Percentiles rank a stretch among this genome's conserved stretches.
Evolutionary conservation across 768 basidiomycete genomes (phyloP).

Genomic region (Lactarius vividus): DNA sequence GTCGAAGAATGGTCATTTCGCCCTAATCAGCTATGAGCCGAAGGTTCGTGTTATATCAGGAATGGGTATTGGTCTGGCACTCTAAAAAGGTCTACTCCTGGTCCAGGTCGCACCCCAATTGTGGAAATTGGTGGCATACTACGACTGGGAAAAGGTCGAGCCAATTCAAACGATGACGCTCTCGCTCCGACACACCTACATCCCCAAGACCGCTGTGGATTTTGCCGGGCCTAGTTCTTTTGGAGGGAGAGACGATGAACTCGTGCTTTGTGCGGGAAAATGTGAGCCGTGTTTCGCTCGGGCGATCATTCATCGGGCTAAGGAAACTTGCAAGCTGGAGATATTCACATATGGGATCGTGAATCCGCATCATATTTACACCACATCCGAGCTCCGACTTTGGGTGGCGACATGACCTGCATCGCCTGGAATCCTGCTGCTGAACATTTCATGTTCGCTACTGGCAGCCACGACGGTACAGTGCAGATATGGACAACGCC

Average conservation of each 20-base stretch:
- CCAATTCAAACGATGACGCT: conserved; percentile 31
- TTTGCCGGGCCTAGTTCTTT: conserved; percentile 83
- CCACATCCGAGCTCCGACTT: conserved; percentile 58
- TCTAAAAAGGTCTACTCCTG: background rate
- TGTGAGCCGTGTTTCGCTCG: conserved; percentile 37
- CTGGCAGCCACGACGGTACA: conserved; percentile 74
- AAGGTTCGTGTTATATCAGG: conserved; percentile 43
- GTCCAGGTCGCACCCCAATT: conserved; percentile 68
- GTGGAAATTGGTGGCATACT: conserved; percentile 67
- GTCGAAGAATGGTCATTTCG: conserved; percentile 59
- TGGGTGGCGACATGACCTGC: conserved; percentile 67
- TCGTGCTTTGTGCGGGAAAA: conserved; percentile 78
- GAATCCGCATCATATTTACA: conserved; percentile 74
- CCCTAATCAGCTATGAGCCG: conserved; percentile 73
- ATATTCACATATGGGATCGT: conserved; percentile 84
- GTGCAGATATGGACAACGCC: conserved; percentile 64
- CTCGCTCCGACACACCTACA: conserved; percentile 64
- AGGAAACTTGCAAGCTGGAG: conserved; percentile 51
- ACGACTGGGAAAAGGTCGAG: conserved; percentile 46
- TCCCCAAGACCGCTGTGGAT: conserved; percentile 64
- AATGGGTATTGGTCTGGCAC: background rate
- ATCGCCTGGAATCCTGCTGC: conserved; percentile 76
- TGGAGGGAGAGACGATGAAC: conserved; percentile 73
- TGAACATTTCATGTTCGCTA: conserved; percentile 66
- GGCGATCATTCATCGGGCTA: conserved; percentile 10